Percentiles rank a stretch among this genome's conserved stretches.
Evolutionary conservation across 1,139 yeast species (phyloP).

Genomic region (Blastobotrys petasosporus): DNA sequence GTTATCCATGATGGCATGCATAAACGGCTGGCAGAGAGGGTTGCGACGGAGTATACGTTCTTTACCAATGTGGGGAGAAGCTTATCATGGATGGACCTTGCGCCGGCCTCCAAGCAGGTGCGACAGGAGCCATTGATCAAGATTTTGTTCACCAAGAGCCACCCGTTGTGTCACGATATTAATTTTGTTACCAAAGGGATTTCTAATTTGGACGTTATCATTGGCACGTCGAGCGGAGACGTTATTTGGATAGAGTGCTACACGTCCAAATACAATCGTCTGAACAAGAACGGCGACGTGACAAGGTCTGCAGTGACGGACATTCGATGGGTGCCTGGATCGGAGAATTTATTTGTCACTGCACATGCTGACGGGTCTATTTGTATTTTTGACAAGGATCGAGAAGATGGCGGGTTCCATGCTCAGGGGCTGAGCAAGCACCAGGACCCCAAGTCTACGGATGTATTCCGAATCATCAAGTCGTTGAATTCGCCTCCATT

Average conservation of each 20-base stretch:
- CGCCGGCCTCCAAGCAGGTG: slow-evolving; percentile 14
- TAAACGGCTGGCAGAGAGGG: slow-evolving; percentile 30
- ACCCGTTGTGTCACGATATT: slow-evolving; percentile 39
- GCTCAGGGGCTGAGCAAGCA: slow-evolving; percentile 20
- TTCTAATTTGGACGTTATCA: slow-evolving; percentile 41
- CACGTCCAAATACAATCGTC: slow-evolving; percentile 42
- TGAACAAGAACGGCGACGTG: slow-evolving; percentile 44
- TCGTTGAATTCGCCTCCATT: slow-evolving; percentile 16
- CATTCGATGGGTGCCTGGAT: slow-evolving; percentile 39
- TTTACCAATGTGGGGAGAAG: slow-evolving; percentile 36
- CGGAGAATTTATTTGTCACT: slow-evolving; percentile 36
- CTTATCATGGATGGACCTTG: slow-evolving; percentile 34
- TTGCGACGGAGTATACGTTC: slow-evolving; percentile 24
- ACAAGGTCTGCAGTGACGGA: slow-evolving; percentile 35
- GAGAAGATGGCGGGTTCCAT: slow-evolving; percentile 35
- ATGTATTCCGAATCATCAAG: slow-evolving; percentile 26
- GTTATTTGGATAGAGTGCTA: slow-evolving; percentile 50
- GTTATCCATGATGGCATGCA: slow-evolving; percentile 34
- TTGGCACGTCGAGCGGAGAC: slow-evolving; percentile 51
- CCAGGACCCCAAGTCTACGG: slow-evolving; percentile 24
- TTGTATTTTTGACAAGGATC: slow-evolving; percentile 37
- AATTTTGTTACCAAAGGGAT: slow-evolving; percentile 35
- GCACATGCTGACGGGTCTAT: slow-evolving; percentile 40
- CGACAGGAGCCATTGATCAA: slow-evolving; percentile 36
- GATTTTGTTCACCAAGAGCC: slow-evolving; percentile 37